Evolutionary conservation across 1,284 basidiomycete species (phyloP).

Genomic region (Cutaneotrichosporon cavernicola): DNA sequence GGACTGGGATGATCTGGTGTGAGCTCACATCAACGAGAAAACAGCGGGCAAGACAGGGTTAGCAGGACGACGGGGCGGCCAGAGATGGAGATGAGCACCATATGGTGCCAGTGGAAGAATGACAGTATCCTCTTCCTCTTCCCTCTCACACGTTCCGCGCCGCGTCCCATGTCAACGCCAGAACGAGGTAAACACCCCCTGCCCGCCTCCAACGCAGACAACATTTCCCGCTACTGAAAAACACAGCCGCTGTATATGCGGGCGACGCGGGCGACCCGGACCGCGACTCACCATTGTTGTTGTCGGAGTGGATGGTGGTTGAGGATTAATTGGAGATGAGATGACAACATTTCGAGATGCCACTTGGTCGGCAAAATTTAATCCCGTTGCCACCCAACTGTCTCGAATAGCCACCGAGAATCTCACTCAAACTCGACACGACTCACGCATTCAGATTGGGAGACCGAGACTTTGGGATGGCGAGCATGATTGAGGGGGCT

Average conservation of each 20-base stretch:
- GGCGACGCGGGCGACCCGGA: neutral
- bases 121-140: no score
- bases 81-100: no score
- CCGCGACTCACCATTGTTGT: neutral
- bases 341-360: conserved; percentile 6
- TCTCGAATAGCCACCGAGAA: neutral
- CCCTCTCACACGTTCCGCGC: no score
- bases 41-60: no score
- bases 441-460: neutral
- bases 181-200: no score
- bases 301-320: neutral
- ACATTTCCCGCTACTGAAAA: no score
- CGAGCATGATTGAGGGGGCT: neutral
- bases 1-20: conserved; percentile 53
- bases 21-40: neutral
- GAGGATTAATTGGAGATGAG: neutral
- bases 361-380: conserved; percentile 8
- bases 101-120: no score
- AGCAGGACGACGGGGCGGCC: no score
- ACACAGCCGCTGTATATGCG: no score
- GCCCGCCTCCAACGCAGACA: no score
- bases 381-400: conserved; percentile 6
- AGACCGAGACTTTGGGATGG: neutral
- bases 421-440: neutral
- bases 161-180: no score